Base-by-base conservation (phyloP, 2,329 filamentous ascomycete species). In the Penicillium sp. region DNA sequence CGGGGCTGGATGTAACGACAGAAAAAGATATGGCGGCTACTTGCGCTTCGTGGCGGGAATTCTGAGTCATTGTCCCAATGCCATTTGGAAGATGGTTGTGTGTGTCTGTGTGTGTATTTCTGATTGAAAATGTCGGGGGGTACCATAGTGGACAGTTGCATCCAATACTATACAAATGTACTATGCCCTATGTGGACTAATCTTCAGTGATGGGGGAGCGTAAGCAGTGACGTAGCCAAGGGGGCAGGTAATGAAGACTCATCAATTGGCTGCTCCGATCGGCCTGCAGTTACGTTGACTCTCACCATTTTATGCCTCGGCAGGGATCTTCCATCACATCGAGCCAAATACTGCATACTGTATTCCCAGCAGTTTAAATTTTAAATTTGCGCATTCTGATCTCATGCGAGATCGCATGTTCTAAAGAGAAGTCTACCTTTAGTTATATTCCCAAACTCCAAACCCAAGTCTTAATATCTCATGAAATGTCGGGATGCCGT, bases 241-340 rank as follows among this genome's bases (percentile, higher is more conserved):
- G 24, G 24, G 24, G 36, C 43, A 54, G 18, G 16, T 59, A 62
- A 61, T 63, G n/a, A 8, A 45, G 29, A 24, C 3, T 4, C 24
- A 9, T 9, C 57, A 42, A 64, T 65, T 65, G 62, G 62, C 42
- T 44, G 27, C 58, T 49, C 54, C 55, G 60, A 55, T 56, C 57
- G 56, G 49, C 45, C 46, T 43, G 39, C 46, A 44, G 22, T 14
- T n/a, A 36, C 34, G 24, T 27, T 5, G 24, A 27, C 24, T 27
- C 24, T 27, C 24, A 27, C 24, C 24, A 6, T 27, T 47, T 40
- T 39, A 54, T 21, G 27, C 29, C 44, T 38, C 42, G 36, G 47
- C 14, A 11, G 34, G n/a, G 38, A 46, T 8, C 45, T 27, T 27
- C 24, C 8, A 27, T 8, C 8, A 27, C 8, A 27, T 27, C 24